These are phyloP conservation scores for Camellia granthamiana DNA, from an alignment of 148 eudicot genomes.

Conservation along the genomic window DNA sequence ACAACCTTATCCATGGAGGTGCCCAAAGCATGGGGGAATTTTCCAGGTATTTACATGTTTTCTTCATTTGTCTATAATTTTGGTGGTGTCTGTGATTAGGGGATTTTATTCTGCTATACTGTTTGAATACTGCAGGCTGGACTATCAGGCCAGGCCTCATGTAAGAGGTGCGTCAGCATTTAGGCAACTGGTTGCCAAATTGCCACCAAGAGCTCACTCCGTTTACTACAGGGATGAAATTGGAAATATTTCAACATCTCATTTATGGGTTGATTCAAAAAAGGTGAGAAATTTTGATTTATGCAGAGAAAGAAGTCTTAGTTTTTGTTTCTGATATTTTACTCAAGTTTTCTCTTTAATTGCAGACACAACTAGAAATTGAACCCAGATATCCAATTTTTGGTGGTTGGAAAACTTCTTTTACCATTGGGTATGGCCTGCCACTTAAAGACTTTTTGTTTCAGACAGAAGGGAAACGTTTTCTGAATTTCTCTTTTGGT, in stretches of 20 bases:
- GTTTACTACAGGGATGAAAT: conserved; percentile 96
- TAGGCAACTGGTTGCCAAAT: conserved; percentile 57
- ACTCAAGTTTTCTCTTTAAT: conserved; percentile 18
- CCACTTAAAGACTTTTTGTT: conserved; percentile 85
- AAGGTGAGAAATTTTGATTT: conserved; percentile 41
- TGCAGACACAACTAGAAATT: conserved; percentile 86
- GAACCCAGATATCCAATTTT: conserved; percentile 95
- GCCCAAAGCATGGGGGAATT: conserved; percentile 81
- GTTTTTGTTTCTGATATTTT: conserved; percentile 11
- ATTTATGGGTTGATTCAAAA: conserved; percentile 55
- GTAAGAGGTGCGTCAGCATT: conserved; percentile 74
- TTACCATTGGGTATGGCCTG: conserved; percentile 90
- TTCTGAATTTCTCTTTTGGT: conserved; percentile 67
- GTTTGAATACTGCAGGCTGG: conserved; percentile 50
- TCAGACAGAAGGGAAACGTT: conserved; percentile 74
- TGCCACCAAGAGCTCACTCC: conserved; percentile 88
- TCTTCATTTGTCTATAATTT: not conserved
- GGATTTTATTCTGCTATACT: not conserved
- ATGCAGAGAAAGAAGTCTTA: not conserved
- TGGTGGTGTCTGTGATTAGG: not conserved
- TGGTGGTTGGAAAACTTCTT: conserved; percentile 93
- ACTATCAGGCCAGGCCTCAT: conserved; percentile 68
- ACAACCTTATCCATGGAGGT: conserved; percentile 83
- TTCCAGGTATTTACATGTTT: conserved; percentile 56
- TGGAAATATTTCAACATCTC: conserved; percentile 96